phyloP scores from a whole-genome alignment of 805 yeast genomes.

The Maudiozyma saulgeensis region DNA sequence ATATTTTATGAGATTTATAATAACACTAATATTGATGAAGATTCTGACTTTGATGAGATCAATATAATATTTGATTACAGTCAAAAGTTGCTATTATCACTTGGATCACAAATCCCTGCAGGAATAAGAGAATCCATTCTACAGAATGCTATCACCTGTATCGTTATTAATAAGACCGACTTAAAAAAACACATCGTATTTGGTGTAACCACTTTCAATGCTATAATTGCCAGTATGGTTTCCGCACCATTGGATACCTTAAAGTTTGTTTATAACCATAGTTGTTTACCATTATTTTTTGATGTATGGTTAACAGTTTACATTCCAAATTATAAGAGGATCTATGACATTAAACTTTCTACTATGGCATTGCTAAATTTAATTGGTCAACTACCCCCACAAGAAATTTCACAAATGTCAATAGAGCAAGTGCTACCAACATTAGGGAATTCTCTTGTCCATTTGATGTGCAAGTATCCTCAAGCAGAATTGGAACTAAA shows the following conservation, averaged over 20 bases:
- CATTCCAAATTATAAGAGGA: conserved; percentile 50
- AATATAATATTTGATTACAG: conserved; percentile 52
- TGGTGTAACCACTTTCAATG: conserved; percentile 36
- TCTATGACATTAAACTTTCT: conserved; percentile 72
- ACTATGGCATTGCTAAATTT: conserved; percentile 56
- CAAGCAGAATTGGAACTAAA: conserved; percentile 58
- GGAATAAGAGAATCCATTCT: conserved; percentile 40
- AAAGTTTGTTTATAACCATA: conserved; percentile 36
- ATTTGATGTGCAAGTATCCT: conserved; percentile 54
- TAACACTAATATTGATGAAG: conserved; percentile 34
- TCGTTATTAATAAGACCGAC: conserved; percentile 16
- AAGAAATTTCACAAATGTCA: conserved; percentile 27
- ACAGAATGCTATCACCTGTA: conserved; percentile 33
- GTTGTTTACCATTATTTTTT: conserved; percentile 44
- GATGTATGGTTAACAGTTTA: conserved; percentile 29
- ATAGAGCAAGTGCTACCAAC: conserved; percentile 35
- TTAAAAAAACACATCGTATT: conserved; percentile 24
- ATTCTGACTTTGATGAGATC: conserved; percentile 48
- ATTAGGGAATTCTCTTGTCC: conserved; percentile 43
- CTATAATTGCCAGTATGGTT: conserved; percentile 53
- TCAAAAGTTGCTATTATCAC: conserved; percentile 51
- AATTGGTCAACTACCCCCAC: conserved; percentile 21
- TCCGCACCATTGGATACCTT: conserved; percentile 51
- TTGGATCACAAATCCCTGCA: conserved; percentile 38
- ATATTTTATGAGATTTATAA: conserved; percentile 44